A percentile compares a stretch with the other conserved stretches of the same genome.
These are phyloP conservation scores for Ustilago tritici DNA, from an alignment of 1,284 basidiomycete genomes.

Conservation along the genomic window DNA sequence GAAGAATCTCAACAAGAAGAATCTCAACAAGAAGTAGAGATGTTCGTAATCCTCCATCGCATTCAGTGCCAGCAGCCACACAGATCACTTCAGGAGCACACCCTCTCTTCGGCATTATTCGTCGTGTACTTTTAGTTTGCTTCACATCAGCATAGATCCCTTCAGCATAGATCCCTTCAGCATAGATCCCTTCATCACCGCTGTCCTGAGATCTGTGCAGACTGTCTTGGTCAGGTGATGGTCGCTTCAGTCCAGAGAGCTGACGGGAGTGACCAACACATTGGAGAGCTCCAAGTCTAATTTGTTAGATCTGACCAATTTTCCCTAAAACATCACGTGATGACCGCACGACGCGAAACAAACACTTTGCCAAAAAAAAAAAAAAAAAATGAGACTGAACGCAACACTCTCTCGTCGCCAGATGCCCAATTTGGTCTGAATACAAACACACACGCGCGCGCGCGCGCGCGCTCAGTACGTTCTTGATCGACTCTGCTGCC, in stretches of 20 bases:
- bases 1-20: constrained; percentile 46
- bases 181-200: background rate
- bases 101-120: constrained; percentile 2
- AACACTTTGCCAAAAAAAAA: constrained; percentile 6
- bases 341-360: constrained; percentile 35
- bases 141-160: background rate
- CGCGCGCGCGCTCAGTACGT: constrained; percentile 9
- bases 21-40: constrained; percentile 21
- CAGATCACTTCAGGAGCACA: background rate
- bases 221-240: background rate
- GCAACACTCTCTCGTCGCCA: background rate
- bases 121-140: constrained; percentile 29
- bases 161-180: background rate
- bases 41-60: no score
- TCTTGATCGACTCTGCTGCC: background rate
- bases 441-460: background rate
- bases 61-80: no score
- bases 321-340: constrained; percentile 29
- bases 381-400: background rate
- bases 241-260: no score
- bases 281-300: no score
- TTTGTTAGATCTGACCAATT: background rate
- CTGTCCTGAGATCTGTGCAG: background rate
- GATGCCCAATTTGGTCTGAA: background rate
- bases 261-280: no score